Conservation (phyloP, 768 basidiomycete genomes). For the Megacollybia marginata region DNA sequence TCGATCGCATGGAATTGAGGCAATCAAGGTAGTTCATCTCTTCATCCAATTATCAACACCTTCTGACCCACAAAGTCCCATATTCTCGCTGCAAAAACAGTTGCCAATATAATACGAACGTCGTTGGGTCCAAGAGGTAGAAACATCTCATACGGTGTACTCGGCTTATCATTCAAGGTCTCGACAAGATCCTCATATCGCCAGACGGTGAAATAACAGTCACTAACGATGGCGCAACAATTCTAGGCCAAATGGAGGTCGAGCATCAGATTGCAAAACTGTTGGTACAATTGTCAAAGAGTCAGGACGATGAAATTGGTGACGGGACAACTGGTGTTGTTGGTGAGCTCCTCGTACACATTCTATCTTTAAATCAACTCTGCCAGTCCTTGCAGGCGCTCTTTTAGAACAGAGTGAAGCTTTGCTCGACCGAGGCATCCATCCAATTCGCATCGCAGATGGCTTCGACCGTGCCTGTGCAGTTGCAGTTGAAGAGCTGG, state of each 20-base stretch:
- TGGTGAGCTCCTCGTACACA: conserved; percentile 47
- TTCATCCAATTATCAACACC: conserved; percentile 4
- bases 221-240: conserved; percentile 98
- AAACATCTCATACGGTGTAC: background rate
- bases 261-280: conserved; percentile 99
- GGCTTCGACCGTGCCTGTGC: conserved; percentile 94
- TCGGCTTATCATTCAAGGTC: conserved; percentile 40
- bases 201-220: conserved; percentile 99
- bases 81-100: conserved; percentile 91
- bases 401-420: conserved; percentile 90
- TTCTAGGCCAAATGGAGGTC: conserved; percentile 97
- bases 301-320: conserved; percentile 99
- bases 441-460: conserved; percentile 98
- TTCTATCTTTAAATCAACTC: background rate
- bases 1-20: conserved; percentile 84
- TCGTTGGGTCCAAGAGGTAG: conserved; percentile 91
- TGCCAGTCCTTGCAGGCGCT: conserved; percentile 90
- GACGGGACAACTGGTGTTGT: conserved; percentile 99
- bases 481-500: conserved; percentile 85
- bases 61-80: conserved; percentile 53
- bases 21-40: conserved; percentile 73
- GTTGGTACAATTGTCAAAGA: conserved; percentile 92
- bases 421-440: conserved; percentile 97
- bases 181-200: conserved; percentile 92
- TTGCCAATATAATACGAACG: conserved; percentile 91